phyloP scores from a whole-genome alignment of 78 protist genomes.

The Acrasis kona region DNA sequence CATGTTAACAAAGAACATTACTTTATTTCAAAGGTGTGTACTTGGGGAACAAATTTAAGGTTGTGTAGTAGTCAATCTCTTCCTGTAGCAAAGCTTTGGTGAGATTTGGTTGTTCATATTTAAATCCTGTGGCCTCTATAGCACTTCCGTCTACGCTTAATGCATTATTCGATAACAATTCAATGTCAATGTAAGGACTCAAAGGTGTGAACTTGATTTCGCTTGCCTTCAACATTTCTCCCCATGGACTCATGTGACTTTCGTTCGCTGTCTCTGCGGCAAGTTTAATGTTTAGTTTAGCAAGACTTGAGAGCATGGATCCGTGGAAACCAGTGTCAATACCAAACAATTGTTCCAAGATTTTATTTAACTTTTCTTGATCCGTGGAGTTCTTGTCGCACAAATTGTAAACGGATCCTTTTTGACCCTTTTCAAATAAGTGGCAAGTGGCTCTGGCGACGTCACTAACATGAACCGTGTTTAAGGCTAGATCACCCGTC shows the following conservation, averaged over 20 bases:
- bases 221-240: conserved; percentile 55
- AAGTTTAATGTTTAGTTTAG: conserved; percentile 34
- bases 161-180: conserved; percentile 66
- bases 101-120: conserved; percentile 55
- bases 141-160: conserved; percentile 72
- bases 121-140: conserved; percentile 70
- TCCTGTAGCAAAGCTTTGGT: conserved; percentile 35
- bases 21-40: not conserved
- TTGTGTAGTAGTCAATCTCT: conserved; percentile 32
- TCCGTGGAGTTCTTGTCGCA: conserved; percentile 73
- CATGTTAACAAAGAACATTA: not conserved
- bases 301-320: conserved; percentile 35
- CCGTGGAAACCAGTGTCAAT: conserved; percentile 80
- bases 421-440: conserved; percentile 26
- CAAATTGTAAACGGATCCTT: conserved; percentile 75
- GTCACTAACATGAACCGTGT: conserved; percentile 92
- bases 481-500: conserved; percentile 58
- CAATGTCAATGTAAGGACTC: conserved; percentile 84
- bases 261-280: conserved; percentile 68
- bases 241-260: conserved; percentile 87
- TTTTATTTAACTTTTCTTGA: conserved; percentile 44
- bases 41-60: conserved; percentile 29
- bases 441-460: conserved; percentile 74
- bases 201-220: conserved; percentile 70
- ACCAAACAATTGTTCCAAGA: conserved; percentile 61